Percentiles rank a stretch among this genome's conserved stretches.
Conservation (phyloP, 352 stramenopile genomes). For the Thalassiosira ordinaria region DNA sequence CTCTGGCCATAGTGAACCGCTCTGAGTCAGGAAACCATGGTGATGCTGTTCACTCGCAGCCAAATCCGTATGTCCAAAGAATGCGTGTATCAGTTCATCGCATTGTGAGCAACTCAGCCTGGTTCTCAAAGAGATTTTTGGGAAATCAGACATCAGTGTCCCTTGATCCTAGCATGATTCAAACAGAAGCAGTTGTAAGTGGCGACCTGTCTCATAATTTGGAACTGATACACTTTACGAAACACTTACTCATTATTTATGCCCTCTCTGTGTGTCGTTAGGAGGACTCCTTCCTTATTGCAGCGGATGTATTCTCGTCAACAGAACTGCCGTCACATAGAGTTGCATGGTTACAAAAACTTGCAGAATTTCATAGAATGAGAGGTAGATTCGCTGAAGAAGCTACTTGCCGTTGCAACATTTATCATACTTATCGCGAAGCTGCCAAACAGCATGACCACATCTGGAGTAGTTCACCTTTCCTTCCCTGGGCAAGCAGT, state of each 20-base stretch:
- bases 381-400: conserved; percentile 83
- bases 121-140: conserved; percentile 84
- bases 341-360: conserved; percentile 81
- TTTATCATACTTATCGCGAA: conserved; percentile 81
- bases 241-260: conserved; percentile 5
- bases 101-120: conserved; percentile 80
- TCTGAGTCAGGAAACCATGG: conserved; percentile 39
- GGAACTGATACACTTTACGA: not conserved
- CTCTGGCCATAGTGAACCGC: conserved; percentile 73
- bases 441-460: conserved; percentile 76
- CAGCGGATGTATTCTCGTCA: conserved; percentile 85
- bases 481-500: conserved; percentile 81
- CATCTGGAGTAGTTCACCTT: conserved; percentile 84
- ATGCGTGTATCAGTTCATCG: conserved; percentile 79
- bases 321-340: conserved; percentile 84
- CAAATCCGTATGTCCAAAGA: conserved; percentile 70
- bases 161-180: conserved; percentile 64
- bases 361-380: conserved; percentile 83
- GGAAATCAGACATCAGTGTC: conserved; percentile 66
- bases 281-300: conserved; percentile 84
- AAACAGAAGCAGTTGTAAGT: conserved; percentile 66
- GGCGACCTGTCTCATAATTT: not conserved
- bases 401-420: conserved; percentile 83
- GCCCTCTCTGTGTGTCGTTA: conserved; percentile 5
- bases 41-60: conserved; percentile 43